Conservation (phyloP, 176 grass and related monocot genomes). For the Canna indica region DNA sequence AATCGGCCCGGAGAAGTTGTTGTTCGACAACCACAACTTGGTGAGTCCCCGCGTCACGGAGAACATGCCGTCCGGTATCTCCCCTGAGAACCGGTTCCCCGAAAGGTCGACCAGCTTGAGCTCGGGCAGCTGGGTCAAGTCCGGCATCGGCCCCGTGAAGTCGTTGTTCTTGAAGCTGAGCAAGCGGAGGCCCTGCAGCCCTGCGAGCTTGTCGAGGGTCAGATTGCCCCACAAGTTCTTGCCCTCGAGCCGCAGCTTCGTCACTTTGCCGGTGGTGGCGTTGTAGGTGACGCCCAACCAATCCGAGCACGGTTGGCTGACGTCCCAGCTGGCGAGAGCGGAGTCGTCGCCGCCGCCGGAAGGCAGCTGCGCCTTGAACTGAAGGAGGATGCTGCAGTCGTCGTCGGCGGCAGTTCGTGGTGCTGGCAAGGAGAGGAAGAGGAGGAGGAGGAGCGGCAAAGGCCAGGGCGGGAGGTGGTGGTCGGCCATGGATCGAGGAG, state of each 20-base stretch:
- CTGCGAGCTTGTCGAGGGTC: constrained; percentile 48
- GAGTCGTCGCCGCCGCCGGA: background rate
- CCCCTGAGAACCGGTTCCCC: no score
- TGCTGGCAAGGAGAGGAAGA: background rate
- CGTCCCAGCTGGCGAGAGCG: constrained; percentile 8
- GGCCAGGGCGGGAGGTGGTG: constrained; percentile 12
- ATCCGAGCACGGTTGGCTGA: background rate
- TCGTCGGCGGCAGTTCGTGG: constrained; percentile 9
- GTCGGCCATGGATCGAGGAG: constrained; percentile 42
- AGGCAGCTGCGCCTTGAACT: constrained; percentile 15
- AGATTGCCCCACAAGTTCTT: constrained; percentile 53
- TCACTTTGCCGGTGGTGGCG: constrained; percentile 18
- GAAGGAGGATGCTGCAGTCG: constrained; percentile 19
- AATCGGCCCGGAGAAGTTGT: no score
- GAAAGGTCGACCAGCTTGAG: no score
- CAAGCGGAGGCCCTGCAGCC: no score
- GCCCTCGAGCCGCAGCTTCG: constrained; percentile 24
- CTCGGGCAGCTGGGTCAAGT: no score
- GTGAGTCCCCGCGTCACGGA: no score
- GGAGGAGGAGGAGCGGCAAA: constrained; percentile 18
- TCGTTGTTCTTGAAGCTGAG: no score
- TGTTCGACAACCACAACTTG: no score
- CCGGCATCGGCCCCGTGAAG: no score
- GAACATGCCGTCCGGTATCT: no score
- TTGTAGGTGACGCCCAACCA: constrained; percentile 29